Evolutionary conservation across 768 basidiomycete species (phyloP), one percentile per base, ranked within the genome.

Genomic region (Lyophyllum decastes): DNA sequence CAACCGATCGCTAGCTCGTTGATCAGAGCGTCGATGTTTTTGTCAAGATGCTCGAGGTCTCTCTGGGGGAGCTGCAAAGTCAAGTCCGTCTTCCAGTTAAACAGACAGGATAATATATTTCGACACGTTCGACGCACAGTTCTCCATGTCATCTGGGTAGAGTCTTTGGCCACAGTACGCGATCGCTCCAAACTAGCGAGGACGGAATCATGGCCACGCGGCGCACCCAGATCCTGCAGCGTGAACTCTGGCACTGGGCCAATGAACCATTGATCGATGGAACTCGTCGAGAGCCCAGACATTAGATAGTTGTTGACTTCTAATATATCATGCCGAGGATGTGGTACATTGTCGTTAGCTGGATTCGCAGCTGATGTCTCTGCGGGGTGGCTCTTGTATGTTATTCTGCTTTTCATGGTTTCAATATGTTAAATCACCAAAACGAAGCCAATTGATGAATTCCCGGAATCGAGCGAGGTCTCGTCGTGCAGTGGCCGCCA

Each of bases 221-320:
- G 73, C 52, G 82, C 70, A 52, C 82, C 83, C 40, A 86, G 64
- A 64, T 85, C 82, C 59, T 68, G 69, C 24, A 78, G 72, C 16
- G 74, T 72, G 67, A 87, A 85, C 46, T 68, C 69, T 22, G 86
- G 84, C 26, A 78, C 68, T 17, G 84, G 82, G 19, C 89, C 90
- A 68, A 78, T 78, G 70, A 94, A 94, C 89, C 91, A 94, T 61
- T 79, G 80, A 75, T 93, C 91, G 72, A 94, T 83, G 49, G 79
- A 73, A 70, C 88, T 92, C 52, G 77, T 75, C 52, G 81, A 76
- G 44, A 94, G 79, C 48, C 91, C 89, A 43, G 83, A 83, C 64
- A 83, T 84, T 65, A 94, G 77, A 70, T 94, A 94, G 62, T 85
- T 82, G 69, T 90, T 90, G 51, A 90, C 91, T 77, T 92, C 89